A percentile compares a stretch with the other conserved stretches of the same genome.
These are phyloP conservation scores for Pulveroboletus sp. DNA, from an alignment of 768 basidiomycete species.

Conservation along the genomic window DNA sequence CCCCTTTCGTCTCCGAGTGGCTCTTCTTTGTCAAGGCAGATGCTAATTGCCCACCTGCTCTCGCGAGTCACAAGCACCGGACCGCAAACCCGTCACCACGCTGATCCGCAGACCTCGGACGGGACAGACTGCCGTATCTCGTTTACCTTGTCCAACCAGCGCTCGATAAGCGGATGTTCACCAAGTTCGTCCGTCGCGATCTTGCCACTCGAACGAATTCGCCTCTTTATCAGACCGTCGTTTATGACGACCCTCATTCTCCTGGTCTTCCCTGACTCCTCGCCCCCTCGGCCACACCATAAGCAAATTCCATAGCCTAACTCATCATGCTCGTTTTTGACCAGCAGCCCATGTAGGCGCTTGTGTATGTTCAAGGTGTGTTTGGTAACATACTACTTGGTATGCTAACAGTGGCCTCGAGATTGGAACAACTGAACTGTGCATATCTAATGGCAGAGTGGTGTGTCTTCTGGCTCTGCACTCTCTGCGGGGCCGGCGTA, in stretches of 20 bases:
- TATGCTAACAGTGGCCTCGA: no score
- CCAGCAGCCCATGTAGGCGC: no score
- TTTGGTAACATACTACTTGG: no score
- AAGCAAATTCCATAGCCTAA: no score
- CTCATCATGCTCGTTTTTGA: no score
- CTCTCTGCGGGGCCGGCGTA: no score
- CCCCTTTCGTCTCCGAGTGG: background rate
- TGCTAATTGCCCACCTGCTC: background rate
- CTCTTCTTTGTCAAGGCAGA: background rate
- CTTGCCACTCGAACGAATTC: background rate
- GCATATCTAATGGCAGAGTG: no score
- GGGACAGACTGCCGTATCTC: background rate
- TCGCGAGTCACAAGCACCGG: background rate
- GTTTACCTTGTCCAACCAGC: background rate
- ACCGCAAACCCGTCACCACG: background rate
- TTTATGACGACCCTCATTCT: background rate
- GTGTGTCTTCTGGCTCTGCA: no score
- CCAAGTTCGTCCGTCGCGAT: background rate
- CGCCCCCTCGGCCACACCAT: background rate
- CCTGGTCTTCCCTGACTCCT: background rate
- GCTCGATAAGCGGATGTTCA: background rate
- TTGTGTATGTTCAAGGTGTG: no score
- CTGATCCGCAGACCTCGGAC: background rate
- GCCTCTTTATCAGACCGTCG: background rate
- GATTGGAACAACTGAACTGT: no score